Base-by-base conservation (phyloP, 2,329 filamentous ascomycete species). In the Dothidotthia symphoricarpi region DNA sequence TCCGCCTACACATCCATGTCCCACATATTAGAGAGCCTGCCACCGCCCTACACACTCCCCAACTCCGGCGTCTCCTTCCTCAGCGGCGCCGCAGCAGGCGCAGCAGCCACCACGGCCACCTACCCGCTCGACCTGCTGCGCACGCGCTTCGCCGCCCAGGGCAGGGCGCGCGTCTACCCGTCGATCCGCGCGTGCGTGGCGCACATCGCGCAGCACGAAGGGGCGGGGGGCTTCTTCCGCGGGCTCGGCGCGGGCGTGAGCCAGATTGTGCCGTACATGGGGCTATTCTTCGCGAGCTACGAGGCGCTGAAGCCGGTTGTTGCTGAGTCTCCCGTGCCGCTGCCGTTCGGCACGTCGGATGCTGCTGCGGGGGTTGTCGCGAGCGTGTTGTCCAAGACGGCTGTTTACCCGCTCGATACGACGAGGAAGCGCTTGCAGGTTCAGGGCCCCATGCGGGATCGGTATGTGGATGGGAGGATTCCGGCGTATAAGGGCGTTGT, bases 201-300 rank as follows among this genome's bases (percentile, higher is more conserved):
- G 29, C 81, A 88, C 15, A 98, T 98, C 52, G 71, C 75, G 12
- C 74, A 74, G 3, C 76, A 86, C 44, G 93, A 98, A 70, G 93
- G 93, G 0, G 54, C 71, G 0, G 66, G 67, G 3, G 93, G 93
- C 0, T 97, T 95, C 71, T 98, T 95, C 67, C 86, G 88, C 32
- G 93, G 93, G 3, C 73, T 95, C 24, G 78, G 78, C 1, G 90
- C 91, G 2, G 88, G 85, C 0, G 73, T 97, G 15, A 84, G 76
- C 16, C 90, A 96, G 71, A 93, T 97, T 32, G 81, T 95, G 8
- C 93, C 93, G 2, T 95, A 91, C 65, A 98, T 98, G 93, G 93
- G 93, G 11, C 75, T 95, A 2, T 97, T 98, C 72, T 98, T 98
- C 69, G 80, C 86, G 24, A 78, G 82, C 27, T 98, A 97, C 70